Evolutionary conservation across 768 basidiomycete species (phyloP), one percentile per base, ranked within the genome.

Genomic region (Suillus sp.): DNA sequence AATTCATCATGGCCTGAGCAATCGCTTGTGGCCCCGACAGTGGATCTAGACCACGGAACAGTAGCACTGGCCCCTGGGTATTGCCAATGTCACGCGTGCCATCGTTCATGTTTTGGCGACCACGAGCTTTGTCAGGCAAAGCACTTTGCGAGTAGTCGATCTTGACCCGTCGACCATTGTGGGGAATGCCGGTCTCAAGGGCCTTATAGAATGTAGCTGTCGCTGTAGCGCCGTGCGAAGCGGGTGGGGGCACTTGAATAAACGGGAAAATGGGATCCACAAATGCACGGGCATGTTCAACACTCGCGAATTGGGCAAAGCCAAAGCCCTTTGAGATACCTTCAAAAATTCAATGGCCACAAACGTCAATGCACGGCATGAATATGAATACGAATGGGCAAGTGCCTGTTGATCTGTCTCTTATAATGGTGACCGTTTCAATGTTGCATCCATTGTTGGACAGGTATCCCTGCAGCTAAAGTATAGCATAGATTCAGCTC

Each of bases 61-160:
- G 83, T 16, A 99, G 79, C 18, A 98, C 88, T 25, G 93, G 84
- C 32, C 85, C 84, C 67, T 91, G 91, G 1, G 91, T 78, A 66
- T 92, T 92, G 65, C 94, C 96, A 70, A 99, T 96, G 78, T 99
- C 96, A 60, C 95, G 85, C 60, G 93, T 98, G 2, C 97, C 97
- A 69, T 99, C 97, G 71, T 96, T 99, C 75, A 81, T 73, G 62
- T 88, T 87, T 61, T 86, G 86, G 67, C 86, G 83, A 56, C 78
- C 68, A 60, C 86, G 83, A 13, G 86, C 84, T 68, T 83, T 84
- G 64, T 89, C 89, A 32, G 90, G 92, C 34, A 85, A 83, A 32
- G 90, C 90, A 66, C 90, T 92, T 77, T 94, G 88, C 3, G 96
- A 95, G 72, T 92, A 99, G 77, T 99, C 96, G 70, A 99, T 93